phyloP scores from a whole-genome alignment of 805 yeast species.

The Metschnikowia dekortorum region DNA sequence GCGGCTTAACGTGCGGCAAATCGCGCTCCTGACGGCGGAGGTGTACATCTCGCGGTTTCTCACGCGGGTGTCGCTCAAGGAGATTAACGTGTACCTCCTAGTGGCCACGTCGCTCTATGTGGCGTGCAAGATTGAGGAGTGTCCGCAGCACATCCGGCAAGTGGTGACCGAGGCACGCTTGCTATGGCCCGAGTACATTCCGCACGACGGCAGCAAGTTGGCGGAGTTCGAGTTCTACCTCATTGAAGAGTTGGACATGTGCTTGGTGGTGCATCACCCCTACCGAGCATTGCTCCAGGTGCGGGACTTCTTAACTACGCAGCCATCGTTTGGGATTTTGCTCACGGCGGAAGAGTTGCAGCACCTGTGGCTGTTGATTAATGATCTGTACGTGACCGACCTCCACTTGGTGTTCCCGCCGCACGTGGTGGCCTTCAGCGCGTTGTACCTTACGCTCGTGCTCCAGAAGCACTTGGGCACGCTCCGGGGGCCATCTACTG shows the following conservation, averaged over 20 bases:
- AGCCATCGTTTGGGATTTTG: constrained; percentile 25
- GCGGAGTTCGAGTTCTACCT: constrained; percentile 96
- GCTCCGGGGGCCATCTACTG: constrained; percentile 10
- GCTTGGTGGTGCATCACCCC: constrained; percentile 70
- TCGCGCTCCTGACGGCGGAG: constrained; percentile 86
- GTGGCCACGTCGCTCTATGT: constrained; percentile 83
- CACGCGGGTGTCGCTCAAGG: constrained; percentile 66
- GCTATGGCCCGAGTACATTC: constrained; percentile 92
- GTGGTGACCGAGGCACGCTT: constrained; percentile 80
- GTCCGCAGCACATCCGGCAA: constrained; percentile 88
- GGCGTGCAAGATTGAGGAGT: constrained; percentile 92
- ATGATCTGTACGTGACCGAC: constrained; percentile 88
- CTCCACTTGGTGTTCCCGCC: constrained; percentile 82
- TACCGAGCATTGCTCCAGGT: constrained; percentile 60
- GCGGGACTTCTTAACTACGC: constrained; percentile 37
- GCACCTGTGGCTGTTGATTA: constrained; percentile 82
- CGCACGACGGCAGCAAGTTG: constrained; percentile 83
- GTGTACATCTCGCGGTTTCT: constrained; percentile 77
- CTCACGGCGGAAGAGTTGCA: constrained; percentile 69
- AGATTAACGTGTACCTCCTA: constrained; percentile 74
- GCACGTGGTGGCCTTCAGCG: constrained; percentile 76
- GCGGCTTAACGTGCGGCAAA: constrained; percentile 70
- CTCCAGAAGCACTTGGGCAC: constrained; percentile 38
- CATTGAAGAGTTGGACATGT: constrained; percentile 80
- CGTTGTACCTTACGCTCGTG: constrained; percentile 75